Percentiles rank a stretch among this genome's conserved stretches.
Conservation (phyloP, 495 filamentous ascomycete genomes). For the Tuber borchii region DNA sequence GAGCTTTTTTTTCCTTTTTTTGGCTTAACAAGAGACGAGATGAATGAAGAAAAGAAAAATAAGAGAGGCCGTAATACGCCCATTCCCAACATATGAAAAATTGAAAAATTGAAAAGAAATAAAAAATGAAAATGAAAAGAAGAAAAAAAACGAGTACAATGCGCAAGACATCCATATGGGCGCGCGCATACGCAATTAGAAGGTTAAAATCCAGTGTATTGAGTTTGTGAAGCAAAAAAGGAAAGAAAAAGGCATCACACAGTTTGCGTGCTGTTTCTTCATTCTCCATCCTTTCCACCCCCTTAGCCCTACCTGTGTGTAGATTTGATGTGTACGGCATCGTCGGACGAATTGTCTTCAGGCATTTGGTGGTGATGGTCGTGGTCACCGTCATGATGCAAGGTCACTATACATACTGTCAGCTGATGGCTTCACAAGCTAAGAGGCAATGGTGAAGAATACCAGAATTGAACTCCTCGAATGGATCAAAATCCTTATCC, state of each 20-base stretch:
- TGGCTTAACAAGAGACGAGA: not conserved
- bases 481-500: conserved; percentile 80
- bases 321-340: conserved; percentile 34
- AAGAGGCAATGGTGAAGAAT: conserved; percentile 9
- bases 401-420: conserved; percentile 55
- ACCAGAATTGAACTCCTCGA: conserved; percentile 91
- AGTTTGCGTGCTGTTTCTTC: conserved; percentile 20
- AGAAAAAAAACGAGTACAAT: not conserved
- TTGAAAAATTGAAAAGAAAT: not conserved
- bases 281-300: not conserved
- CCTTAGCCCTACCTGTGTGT: not conserved
- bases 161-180: not conserved
- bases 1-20: not conserved
- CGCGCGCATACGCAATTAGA: not conserved
- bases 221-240: conserved; percentile 5
- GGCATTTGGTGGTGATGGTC: conserved; percentile 34
- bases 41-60: not conserved
- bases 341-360: conserved; percentile 18
- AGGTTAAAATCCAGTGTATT: not conserved
- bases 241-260: conserved; percentile 7
- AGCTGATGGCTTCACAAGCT: not conserved
- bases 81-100: not conserved
- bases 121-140: not conserved
- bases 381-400: conserved; percentile 87
- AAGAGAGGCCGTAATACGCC: not conserved